Conservation (phyloP, 2,329 filamentous ascomycete species). For the Colletotrichum gigasporum region DNA sequence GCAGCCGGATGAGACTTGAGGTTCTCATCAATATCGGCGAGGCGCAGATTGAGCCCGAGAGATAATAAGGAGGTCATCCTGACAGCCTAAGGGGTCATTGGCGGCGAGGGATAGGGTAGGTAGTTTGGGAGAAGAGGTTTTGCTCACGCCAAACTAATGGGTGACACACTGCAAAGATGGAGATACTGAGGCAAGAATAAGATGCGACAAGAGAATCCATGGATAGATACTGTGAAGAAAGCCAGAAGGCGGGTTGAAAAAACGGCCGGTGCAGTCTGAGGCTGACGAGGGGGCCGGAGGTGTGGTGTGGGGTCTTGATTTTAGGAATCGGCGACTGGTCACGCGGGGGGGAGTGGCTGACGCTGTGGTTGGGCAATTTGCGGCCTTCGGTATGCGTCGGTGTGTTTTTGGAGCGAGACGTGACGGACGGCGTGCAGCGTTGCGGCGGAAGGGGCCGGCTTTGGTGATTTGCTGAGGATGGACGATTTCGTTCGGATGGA, state of each 20-base stretch:
- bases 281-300: constrained; percentile 10
- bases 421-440: constrained; percentile 11
- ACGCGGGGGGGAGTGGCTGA: constrained; percentile 8
- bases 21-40: constrained; percentile 24
- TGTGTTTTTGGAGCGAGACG: background rate
- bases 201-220: background rate
- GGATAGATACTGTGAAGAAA: background rate
- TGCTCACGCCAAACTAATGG: background rate
- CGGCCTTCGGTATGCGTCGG: constrained; percentile 7
- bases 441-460: background rate
- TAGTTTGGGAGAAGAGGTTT: background rate
- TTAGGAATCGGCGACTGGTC: constrained; percentile 29
- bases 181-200: background rate
- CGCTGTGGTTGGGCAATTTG: constrained; percentile 1
- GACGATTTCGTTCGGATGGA: background rate
- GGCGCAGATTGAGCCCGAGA: constrained; percentile 25
- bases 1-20: constrained; percentile 18
- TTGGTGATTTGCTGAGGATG: background rate
- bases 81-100: background rate
- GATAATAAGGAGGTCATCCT: constrained; percentile 10
- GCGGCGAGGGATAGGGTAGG: background rate
- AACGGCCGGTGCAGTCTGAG: constrained; percentile 18
- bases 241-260: constrained; percentile 5
- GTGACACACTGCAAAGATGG: background rate
- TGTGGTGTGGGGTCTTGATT: constrained; percentile 16